Evolutionary conservation across 306 rosid species (phyloP), one percentile per base, ranked within the genome.

Genomic region (Lathyrus tuberosus): DNA sequence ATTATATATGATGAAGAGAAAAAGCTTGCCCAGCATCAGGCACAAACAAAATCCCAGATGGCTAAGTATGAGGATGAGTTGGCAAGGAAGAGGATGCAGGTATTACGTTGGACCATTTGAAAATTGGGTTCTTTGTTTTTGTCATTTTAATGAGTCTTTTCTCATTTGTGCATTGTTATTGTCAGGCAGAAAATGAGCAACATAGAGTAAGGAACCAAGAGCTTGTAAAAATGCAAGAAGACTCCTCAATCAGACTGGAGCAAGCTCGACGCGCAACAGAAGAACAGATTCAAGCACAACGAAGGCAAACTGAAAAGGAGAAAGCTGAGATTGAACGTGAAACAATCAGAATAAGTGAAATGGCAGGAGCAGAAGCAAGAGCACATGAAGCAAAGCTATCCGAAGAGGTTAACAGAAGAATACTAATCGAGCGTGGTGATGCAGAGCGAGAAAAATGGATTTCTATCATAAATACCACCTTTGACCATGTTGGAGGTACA

Each of bases 41-140:
- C 96, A 31, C 96, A 94, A 80, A 84, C 89, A 28, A 94, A 94
- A 78, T 89, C 96, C 47, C 99, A 94, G 52, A 89, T 91, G 92
- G 97, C 96, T 71, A 90, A 86, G 38, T 94, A 94, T 65, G 92
- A 89, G 69, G 97, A 94, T 71, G 97, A 94, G 62, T 76, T 94
- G 79, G 87, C 92, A 48, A 91, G 92, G 85, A 94, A 94, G 88
- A 91, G 96, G 82, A 91, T 94, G 96, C 96, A 94, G 94, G 97
- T 79, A 65, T 37, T 78, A 28, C 42, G 3, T 44, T 78, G 22
- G 72, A 52, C 63, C 76, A 69, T 73, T 42, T 63, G 54, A 48
- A 47, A 37, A 24, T 47, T 24, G 0, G 52, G 58, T 1, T 5
- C 62, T 74, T 38, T 15, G 7, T 6, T 62, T 71, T 15, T 61